Base-by-base conservation (phyloP, 2,329 filamentous ascomycete species). In the Pestalotiopsis sp. region DNA sequence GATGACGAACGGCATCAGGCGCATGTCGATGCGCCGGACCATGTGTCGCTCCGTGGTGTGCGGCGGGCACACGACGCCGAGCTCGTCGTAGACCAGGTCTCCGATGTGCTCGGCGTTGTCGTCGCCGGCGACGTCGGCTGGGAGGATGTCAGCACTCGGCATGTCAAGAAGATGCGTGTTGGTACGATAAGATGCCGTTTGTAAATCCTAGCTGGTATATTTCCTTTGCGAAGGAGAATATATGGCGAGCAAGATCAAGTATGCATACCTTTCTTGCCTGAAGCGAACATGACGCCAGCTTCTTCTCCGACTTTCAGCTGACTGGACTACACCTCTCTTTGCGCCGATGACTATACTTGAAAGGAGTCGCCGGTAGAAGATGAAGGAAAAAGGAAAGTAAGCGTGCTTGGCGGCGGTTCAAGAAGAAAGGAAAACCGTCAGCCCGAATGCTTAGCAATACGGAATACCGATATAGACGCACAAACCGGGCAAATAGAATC, bases 1-100 rank as follows among this genome's bases (percentile, higher is more conserved):
- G 76, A 89, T 91, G 66, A 95, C 83, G 72, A 91, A 92, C 0
- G 93, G 93, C 66, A 95, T 83, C 65, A 95, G 85, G 72, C 87
- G 89, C 72, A 90, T 78, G 78, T 95, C 93, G 75, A 95, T 90
- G 80, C 90, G 92, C 70, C 85, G 80, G 82, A 93, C 86, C 69
- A 95, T 83, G 74, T 84, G 87, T 72, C 85, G 83, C 81, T 94
- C 91, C 2, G 87, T 89, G 4, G 87, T 89, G 77, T 87, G 84
- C 66, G 85, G 73, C 41, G 87, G 87, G 70, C 85, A 87, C 62
- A 66, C 75, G 23, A 82, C 75, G 58, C 72, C 68, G 57, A 76
- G 69, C 60, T 79, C 78, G 66, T 79, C 76, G 69, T 77, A 77
- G 66, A 77, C 75, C 23, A 72, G 41, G 14, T 72, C 68, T 3